phyloP scores from a whole-genome alignment of 345 rosid genomes.

The Populus alba region DNA sequence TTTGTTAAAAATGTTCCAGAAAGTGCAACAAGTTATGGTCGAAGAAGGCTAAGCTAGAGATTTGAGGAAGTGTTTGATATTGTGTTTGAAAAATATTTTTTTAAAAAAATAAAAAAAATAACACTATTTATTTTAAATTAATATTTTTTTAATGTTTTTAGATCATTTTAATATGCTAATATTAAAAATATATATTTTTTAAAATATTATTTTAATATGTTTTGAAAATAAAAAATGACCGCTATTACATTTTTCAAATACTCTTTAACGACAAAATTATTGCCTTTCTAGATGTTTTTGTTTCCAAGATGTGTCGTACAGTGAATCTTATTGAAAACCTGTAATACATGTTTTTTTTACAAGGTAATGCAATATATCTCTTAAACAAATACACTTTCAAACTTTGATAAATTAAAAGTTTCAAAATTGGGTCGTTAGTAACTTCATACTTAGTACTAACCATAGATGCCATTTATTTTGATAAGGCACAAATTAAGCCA shows the following conservation, averaged over 20 bases:
- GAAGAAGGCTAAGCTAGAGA: background rate
- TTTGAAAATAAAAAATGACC: rapidly evolving
- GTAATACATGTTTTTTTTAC: too few relatives aligned
- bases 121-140: too few relatives aligned
- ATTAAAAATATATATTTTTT: too few relatives aligned
- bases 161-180: too few relatives aligned
- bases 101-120: too few relatives aligned
- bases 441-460: background rate
- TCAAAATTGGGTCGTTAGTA: background rate
- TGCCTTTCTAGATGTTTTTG: too few relatives aligned
- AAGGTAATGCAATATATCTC: rapidly evolving
- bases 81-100: too few relatives aligned
- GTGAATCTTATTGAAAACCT: too few relatives aligned
- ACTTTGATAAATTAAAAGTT: background rate
- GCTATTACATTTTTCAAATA: rapidly evolving
- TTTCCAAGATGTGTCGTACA: rapidly evolving
- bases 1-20: background rate
- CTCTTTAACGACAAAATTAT: rapidly evolving
- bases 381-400: too few relatives aligned
- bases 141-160: too few relatives aligned
- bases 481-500: background rate
- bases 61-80: too few relatives aligned
- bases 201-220: too few relatives aligned
- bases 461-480: background rate
- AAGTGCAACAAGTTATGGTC: background rate